phyloP scores from a whole-genome alignment of 2,329 filamentous ascomycete genomes.

The Colletotrichum simmondsii region DNA sequence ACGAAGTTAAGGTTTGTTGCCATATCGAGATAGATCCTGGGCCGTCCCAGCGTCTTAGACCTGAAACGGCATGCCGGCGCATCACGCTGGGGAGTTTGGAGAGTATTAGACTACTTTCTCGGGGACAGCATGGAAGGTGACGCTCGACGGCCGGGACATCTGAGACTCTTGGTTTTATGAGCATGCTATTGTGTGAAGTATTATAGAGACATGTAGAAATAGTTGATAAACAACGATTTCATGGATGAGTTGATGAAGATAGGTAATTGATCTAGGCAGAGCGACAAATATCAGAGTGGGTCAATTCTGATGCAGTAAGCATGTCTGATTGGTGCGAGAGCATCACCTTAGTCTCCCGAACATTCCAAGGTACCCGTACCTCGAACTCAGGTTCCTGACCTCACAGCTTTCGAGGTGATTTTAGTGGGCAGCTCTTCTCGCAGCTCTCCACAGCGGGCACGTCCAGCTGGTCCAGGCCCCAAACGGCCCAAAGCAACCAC shows the following conservation, averaged over 20 bases:
- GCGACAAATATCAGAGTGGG: conserved; percentile 18
- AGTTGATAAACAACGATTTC: too few relatives aligned
- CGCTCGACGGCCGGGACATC: not conserved
- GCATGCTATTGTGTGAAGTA: not conserved
- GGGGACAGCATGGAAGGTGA: not conserved
- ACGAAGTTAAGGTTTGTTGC: conserved; percentile 17
- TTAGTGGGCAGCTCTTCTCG: conserved; percentile 1
- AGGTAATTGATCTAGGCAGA: not conserved
- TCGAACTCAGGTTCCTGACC: not conserved
- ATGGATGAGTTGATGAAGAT: not conserved
- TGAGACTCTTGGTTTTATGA: not conserved
- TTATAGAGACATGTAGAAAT: not conserved
- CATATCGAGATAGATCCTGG: conserved; percentile 23
- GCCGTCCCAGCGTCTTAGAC: conserved; percentile 15
- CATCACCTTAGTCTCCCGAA: not conserved
- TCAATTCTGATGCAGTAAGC: not conserved
- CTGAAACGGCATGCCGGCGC: conserved; percentile 22
- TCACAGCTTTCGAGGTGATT: not conserved
- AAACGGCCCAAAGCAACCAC: conserved; percentile 20
- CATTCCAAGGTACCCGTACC: not conserved
- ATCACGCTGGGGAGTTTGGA: not conserved
- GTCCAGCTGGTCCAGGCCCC: conserved; percentile 18
- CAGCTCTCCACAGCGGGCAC: conserved; percentile 23
- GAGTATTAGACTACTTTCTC: not conserved
- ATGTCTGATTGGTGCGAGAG: conserved; percentile 20